Conservation (phyloP, 2,329 filamentous ascomycete species). For the Cyanodermella asteris region DNA sequence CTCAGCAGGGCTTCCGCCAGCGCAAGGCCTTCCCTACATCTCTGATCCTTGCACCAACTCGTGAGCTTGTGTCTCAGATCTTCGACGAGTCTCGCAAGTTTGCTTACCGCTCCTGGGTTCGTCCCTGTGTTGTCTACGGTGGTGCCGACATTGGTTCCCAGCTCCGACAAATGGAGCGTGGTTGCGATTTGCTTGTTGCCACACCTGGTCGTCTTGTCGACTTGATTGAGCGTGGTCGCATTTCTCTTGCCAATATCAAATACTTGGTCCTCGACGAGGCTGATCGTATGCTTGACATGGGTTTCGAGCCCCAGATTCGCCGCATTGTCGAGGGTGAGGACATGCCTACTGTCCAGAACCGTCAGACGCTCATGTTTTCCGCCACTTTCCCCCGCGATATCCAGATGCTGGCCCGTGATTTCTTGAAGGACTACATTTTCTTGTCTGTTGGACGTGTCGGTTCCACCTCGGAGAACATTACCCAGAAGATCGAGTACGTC, state of each 20-base stretch:
- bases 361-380: constrained; percentile 99
- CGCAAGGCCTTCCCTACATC: constrained; percentile 97
- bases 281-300: constrained; percentile 99
- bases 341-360: constrained; percentile 64
- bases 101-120: constrained; percentile 95
- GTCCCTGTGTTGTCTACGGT: constrained; percentile 94
- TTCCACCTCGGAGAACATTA: constrained; percentile 99
- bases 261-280: constrained; percentile 97
- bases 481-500: constrained; percentile 94
- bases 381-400: constrained; percentile 98
- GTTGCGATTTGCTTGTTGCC: constrained; percentile 89
- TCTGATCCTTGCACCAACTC: constrained; percentile 83
- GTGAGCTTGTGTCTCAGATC: constrained; percentile 96
- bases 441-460: constrained; percentile 95
- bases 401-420: constrained; percentile 95
- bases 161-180: constrained; percentile 92
- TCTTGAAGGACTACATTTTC: constrained; percentile 98
- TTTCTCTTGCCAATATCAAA: constrained; percentile 96
- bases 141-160: constrained; percentile 97
- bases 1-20: constrained; percentile 55
- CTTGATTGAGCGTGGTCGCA: constrained; percentile 92
- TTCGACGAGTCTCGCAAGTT: constrained; percentile 97
- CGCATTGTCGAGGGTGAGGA: constrained; percentile 97
- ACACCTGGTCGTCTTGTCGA: constrained; percentile 95
- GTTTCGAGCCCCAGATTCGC: constrained; percentile 99